Conservation (phyloP, 345 rosid species). For the Adansonia digitata region DNA sequence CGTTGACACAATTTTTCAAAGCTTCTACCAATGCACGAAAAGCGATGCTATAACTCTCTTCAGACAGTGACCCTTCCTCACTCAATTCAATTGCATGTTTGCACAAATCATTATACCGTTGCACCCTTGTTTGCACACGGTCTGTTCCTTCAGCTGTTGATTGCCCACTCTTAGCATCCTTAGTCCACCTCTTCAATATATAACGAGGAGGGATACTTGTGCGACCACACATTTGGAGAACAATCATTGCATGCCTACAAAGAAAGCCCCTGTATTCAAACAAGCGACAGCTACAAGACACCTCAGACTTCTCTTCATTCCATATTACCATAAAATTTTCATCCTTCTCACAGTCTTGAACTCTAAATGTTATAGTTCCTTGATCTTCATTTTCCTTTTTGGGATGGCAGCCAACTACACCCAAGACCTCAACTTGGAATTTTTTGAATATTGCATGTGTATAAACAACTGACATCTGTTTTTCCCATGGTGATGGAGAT, state of each 20-base stretch:
- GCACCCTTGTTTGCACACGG: slow-evolving; percentile 41
- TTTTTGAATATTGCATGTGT: slow-evolving; percentile 61
- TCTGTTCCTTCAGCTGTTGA: slow-evolving; percentile 23
- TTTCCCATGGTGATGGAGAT: slow-evolving; percentile 73
- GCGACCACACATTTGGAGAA: slow-evolving; percentile 62
- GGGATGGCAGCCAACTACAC: slow-evolving; percentile 67
- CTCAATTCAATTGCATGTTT: slow-evolving; percentile 37
- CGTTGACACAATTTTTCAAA: slow-evolving; percentile 47
- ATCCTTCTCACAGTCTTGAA: slow-evolving; percentile 58
- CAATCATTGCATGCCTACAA: slow-evolving; percentile 64
- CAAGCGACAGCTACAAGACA: slow-evolving; percentile 51
- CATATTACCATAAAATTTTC: slow-evolving; percentile 47
- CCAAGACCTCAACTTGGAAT: slow-evolving; percentile 63
- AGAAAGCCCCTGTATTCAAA: slow-evolving; percentile 62
- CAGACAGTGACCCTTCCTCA: slow-evolving; percentile 45
- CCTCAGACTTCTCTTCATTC: slow-evolving; percentile 42
- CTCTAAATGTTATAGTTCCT: slow-evolving; percentile 39
- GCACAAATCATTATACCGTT: slow-evolving; percentile 51
- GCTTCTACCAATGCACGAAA: slow-evolving; percentile 40
- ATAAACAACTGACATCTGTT: slow-evolving; percentile 50
- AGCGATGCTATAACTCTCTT: slow-evolving; percentile 39
- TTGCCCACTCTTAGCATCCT: slow-evolving; percentile 49
- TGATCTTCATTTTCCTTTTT: slow-evolving; percentile 51
- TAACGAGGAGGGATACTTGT: slow-evolving; percentile 49
- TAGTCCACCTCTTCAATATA: slow-evolving; percentile 62